These are phyloP conservation scores for Xerocomellus intermedius DNA, from an alignment of 768 basidiomycete genomes.

Conservation along the genomic window DNA sequence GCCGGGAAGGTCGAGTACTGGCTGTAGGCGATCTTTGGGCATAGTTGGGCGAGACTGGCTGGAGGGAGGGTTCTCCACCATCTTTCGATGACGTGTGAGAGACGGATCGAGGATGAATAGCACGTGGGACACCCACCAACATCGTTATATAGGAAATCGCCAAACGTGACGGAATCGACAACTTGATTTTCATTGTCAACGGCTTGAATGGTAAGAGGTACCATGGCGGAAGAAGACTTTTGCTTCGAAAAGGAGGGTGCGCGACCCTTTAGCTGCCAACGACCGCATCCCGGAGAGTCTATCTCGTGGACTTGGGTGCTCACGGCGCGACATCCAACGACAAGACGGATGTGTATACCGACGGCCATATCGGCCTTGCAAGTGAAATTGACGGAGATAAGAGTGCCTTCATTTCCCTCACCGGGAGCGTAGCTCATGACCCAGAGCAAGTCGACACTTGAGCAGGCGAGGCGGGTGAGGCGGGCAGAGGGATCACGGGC, in stretches of 20 bases:
- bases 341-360: conserved; percentile 64
- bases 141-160: conserved; percentile 65
- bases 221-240: conserved; percentile 38
- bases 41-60: neutral
- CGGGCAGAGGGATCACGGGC: conserved; percentile 5
- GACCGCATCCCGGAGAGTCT: conserved; percentile 43
- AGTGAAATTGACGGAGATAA: conserved; percentile 58
- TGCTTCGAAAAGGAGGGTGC: conserved; percentile 54
- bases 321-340: conserved; percentile 68
- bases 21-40: neutral
- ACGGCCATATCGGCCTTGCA: conserved; percentile 23
- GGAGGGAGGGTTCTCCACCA: neutral
- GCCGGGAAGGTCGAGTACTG: conserved; percentile 14
- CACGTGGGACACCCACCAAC: conserved; percentile 33
- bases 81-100: conserved; percentile 11
- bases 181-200: conserved; percentile 51
- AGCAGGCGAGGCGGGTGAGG: conserved; percentile 38
- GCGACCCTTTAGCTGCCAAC: conserved; percentile 65
- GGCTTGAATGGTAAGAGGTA: conserved; percentile 61
- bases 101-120: neutral
- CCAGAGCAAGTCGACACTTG: conserved; percentile 54
- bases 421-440: conserved; percentile 64
- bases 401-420: conserved; percentile 61
- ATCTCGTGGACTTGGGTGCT: conserved; percentile 62
- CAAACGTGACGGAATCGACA: conserved; percentile 67